Evolutionary conservation across 1,139 yeast species (phyloP), one percentile per base, ranked within the genome.

Genomic region (Pichia sp.): DNA sequence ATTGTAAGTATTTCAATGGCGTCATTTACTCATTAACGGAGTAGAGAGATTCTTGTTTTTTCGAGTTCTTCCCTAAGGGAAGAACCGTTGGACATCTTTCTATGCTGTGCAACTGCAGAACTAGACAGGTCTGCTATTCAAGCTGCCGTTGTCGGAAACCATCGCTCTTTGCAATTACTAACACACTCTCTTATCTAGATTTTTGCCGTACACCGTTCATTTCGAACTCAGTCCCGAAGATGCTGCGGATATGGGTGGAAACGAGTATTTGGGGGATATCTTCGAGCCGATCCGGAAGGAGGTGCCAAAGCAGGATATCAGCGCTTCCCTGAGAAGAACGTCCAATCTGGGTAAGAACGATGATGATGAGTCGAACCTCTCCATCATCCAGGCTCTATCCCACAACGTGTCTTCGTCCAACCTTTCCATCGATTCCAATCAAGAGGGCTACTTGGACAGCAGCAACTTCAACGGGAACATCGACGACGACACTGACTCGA

Each of bases 151-250:
- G 24, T 27, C 29, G 7, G 29, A 27, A 27, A 27, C 4, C 29
- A 27, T 7, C 29, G 29, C 38, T 34, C 38, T 9, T 34, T 10
- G 38, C 38, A 34, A 34, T 6, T 34, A 50, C 56, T 53, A 57
- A 50, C 51, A 55, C 34, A 24, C 10, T 6, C 5, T 41, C 30
- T 44, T 38, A 20, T 51, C 9, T 55, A 83, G 89, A 55, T 84
- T 85, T 61, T 73, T 86, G 45, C 92, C 93, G 4, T 83, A 84
- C 63, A 84, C 92, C 2, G 87, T 84, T 40, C 85, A 83, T 61
- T 85, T 85, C 64, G 85, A 85, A 62, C 78, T 84, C 4, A 76
- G 64, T 9, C 31, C 61, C 8, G 50, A 50, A 10, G 55, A 46
- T 60, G 50, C 64, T 63, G 46, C 54, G 5, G 55, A 38, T 6